Percentiles rank a stretch among this genome's conserved stretches.
These are phyloP conservation scores for Kalaharituber pfeilii DNA, from an alignment of 2,329 filamentous ascomycete species.

Conservation along the genomic window DNA sequence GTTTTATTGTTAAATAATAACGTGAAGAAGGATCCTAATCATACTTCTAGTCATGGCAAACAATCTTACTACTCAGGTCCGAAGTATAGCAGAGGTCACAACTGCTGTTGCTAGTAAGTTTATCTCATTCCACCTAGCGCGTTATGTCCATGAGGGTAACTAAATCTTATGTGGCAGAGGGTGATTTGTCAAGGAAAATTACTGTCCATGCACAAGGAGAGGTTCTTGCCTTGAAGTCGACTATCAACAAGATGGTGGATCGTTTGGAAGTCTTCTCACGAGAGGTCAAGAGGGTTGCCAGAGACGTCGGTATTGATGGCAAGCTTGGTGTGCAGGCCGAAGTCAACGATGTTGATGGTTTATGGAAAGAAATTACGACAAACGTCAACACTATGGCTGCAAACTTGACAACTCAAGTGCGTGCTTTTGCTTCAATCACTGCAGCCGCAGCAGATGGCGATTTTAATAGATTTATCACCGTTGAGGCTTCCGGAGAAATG, in stretches of 20 bases:
- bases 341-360: constrained; percentile 75
- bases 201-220: constrained; percentile 90
- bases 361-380: constrained; percentile 97
- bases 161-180: constrained; percentile 41
- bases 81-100: constrained; percentile 77
- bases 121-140: too few relatives aligned
- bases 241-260: constrained; percentile 98
- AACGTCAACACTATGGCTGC: constrained; percentile 66
- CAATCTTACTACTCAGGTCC: constrained; percentile 72
- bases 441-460: constrained; percentile 92
- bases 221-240: constrained; percentile 83
- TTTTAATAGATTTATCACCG: constrained; percentile 90
- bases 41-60: constrained; percentile 51
- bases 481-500: constrained; percentile 97
- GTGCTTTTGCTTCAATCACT: constrained; percentile 96
- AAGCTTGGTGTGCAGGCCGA: constrained; percentile 98
- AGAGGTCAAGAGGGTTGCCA: constrained; percentile 85
- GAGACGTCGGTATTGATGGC: constrained; percentile 90
- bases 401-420: constrained; percentile 83
- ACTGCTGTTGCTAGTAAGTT: constrained; percentile 46
- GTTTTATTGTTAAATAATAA: background rate
- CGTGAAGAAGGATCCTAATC: background rate
- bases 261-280: constrained; percentile 89
- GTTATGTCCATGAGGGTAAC: too few relatives aligned
- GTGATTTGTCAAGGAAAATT: constrained; percentile 90